Evolutionary conservation across 345 rosid genomes (phyloP).

Genomic region (Pugionium cornutum): DNA sequence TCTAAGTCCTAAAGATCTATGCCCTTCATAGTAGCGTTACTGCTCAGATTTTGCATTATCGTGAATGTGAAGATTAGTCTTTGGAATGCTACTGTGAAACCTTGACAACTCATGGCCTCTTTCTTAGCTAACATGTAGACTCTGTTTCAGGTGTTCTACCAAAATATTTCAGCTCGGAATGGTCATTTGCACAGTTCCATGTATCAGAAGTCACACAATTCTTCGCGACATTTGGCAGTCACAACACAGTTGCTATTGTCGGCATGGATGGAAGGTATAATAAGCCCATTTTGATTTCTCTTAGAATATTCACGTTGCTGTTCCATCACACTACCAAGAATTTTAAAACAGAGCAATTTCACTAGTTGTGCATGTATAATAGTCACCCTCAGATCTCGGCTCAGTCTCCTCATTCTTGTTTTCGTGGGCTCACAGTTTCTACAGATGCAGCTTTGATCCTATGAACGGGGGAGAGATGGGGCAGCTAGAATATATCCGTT

Average conservation of each 20-base stretch:
- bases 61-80: neutral
- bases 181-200: constrained; percentile 90
- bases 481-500: constrained; percentile 67
- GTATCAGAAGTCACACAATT: constrained; percentile 68
- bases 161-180: constrained; percentile 90
- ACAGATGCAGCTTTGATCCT: constrained; percentile 86
- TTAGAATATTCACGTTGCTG: neutral
- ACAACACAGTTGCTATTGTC: constrained; percentile 62
- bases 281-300: neutral
- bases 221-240: constrained; percentile 79
- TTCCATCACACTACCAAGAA: constrained; percentile 1
- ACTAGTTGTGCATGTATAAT: neutral
- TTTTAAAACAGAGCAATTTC: constrained; percentile 12
- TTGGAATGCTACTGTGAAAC: constrained; percentile 10
- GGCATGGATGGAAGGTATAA: constrained; percentile 85
- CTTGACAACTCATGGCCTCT: constrained; percentile 5
- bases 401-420: neutral
- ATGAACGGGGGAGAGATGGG: constrained; percentile 87
- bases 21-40: neutral
- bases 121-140: constrained; percentile 9
- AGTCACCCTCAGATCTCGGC: constrained; percentile 5
- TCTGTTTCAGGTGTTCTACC: constrained; percentile 71
- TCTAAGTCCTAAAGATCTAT: constrained; percentile 4
- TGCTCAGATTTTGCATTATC: neutral
- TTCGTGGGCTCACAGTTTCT: constrained; percentile 59